These are phyloP conservation scores for Fragaria iinumae DNA, from an alignment of 306 rosid species.

Conservation along the genomic window DNA sequence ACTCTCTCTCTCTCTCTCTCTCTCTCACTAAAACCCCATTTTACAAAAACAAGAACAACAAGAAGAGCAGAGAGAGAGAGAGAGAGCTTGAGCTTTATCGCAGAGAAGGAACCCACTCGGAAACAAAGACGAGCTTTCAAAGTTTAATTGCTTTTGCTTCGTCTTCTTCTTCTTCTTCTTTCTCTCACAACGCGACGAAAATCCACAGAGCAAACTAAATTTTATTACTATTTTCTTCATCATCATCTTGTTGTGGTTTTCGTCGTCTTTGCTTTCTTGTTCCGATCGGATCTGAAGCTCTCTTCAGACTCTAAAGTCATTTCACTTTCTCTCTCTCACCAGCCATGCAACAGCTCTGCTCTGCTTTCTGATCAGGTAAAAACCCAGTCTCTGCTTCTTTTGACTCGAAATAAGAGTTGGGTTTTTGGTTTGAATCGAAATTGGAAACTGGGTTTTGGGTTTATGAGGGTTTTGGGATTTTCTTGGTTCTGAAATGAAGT, in stretches of 20 bases:
- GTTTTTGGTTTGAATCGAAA: constrained; percentile 39
- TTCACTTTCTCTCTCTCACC: constrained; percentile 49
- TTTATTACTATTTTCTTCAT: constrained; percentile 28
- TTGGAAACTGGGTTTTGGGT: constrained; percentile 18
- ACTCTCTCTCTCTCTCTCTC: background rate
- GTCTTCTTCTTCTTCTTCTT: background rate
- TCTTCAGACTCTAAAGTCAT: constrained; percentile 36
- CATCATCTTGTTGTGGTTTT: constrained; percentile 26
- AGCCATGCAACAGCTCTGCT: constrained; percentile 46
- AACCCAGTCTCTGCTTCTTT: constrained; percentile 6
- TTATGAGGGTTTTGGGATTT: constrained; percentile 12
- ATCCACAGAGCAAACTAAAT: constrained; percentile 18
- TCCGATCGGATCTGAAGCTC: constrained; percentile 85
- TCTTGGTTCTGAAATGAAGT: constrained; percentile 28
- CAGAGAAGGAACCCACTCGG: constrained; percentile 26
- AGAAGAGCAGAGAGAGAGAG: constrained; percentile 13
- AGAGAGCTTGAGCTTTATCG: constrained; percentile 12
- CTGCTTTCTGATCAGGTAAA: constrained; percentile 50
- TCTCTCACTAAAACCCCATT: background rate
- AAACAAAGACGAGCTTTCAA: constrained; percentile 33
- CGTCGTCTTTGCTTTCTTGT: constrained; percentile 22
- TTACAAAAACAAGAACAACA: constrained; percentile 32
- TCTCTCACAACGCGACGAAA: constrained; percentile 33
- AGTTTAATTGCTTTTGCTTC: constrained; percentile 31
- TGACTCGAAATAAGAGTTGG: constrained; percentile 17